Conservation (phyloP, 192 early-diverging fungal genomes). For the Helicostylum pulchrum region DNA sequence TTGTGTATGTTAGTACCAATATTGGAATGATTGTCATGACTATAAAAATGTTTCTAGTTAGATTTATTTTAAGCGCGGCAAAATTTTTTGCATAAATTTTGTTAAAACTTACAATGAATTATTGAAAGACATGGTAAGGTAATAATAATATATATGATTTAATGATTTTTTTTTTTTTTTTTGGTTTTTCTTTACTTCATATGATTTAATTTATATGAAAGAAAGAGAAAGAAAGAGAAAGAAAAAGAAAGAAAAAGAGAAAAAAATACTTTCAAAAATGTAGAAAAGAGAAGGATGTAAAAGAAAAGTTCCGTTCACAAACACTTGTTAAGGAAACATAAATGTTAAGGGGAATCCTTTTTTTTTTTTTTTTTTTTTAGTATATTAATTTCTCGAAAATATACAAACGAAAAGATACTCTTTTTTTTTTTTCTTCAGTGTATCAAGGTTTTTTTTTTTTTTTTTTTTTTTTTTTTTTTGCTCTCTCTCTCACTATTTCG, state of each 20-base stretch:
- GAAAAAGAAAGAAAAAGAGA: not conserved
- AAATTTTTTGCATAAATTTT: no score
- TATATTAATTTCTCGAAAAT: conserved; percentile 10
- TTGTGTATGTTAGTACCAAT: no score
- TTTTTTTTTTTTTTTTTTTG: no score
- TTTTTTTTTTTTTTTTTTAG: conserved; percentile 1
- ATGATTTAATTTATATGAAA: not conserved
- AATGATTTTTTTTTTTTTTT: no score
- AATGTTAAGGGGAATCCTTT: conserved; percentile 9
- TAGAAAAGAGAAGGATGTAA: no score
- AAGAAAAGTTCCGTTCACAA: no score
- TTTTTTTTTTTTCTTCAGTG: conserved; percentile 4
- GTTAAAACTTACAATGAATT: no score
- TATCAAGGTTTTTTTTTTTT: not conserved
- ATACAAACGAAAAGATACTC: not conserved
- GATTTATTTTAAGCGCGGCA: not conserved
- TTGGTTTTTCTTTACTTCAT: no score
- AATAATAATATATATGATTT: no score
- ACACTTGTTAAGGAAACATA: not conserved
- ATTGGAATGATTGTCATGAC: not conserved
- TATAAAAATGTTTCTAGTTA: not conserved
- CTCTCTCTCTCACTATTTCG: no score
- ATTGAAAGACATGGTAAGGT: no score
- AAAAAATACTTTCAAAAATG: not conserved
- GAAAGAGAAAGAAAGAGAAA: not conserved